Percentiles rank a stretch among this genome's conserved stretches.
These are phyloP conservation scores for Candida nemodendra DNA, from an alignment of 805 yeast species.

Conservation along the genomic window DNA sequence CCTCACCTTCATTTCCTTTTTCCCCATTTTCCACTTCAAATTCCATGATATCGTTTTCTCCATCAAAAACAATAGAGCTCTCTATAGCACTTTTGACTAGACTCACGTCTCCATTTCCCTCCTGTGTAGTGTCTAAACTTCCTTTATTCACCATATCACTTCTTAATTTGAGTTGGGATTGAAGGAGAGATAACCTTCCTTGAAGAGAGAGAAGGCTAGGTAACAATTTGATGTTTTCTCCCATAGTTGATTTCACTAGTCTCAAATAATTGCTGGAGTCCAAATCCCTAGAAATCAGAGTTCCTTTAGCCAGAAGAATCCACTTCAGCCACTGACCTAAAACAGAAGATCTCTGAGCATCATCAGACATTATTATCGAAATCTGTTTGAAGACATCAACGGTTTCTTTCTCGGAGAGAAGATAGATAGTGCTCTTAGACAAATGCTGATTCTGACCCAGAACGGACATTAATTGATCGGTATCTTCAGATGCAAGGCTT, in stretches of 20 bases:
- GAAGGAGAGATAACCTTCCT: constrained; percentile 78
- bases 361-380: constrained; percentile 48
- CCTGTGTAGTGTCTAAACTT: constrained; percentile 24
- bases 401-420: constrained; percentile 47
- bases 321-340: constrained; percentile 73
- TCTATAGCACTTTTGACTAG: constrained; percentile 15
- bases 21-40: constrained; percentile 30
- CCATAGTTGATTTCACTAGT: constrained; percentile 55
- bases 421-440: constrained; percentile 53
- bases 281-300: constrained; percentile 52
- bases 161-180: constrained; percentile 73
- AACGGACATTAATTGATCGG: constrained; percentile 32
- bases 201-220: constrained; percentile 75
- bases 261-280: constrained; percentile 56
- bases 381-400: constrained; percentile 44
- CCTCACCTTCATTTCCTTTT: constrained; percentile 25
- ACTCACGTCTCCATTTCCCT: constrained; percentile 27
- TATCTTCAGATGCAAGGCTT: constrained; percentile 24
- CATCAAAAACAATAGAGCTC: constrained; percentile 27
- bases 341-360: constrained; percentile 47
- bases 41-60: constrained; percentile 27
- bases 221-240: constrained; percentile 53
- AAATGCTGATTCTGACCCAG: constrained; percentile 37
- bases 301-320: constrained; percentile 69
- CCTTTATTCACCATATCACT: constrained; percentile 38